Evolutionary conservation across 176 grass and related monocot genomes (phyloP).

Genomic region (Pharus latifolius): DNA sequence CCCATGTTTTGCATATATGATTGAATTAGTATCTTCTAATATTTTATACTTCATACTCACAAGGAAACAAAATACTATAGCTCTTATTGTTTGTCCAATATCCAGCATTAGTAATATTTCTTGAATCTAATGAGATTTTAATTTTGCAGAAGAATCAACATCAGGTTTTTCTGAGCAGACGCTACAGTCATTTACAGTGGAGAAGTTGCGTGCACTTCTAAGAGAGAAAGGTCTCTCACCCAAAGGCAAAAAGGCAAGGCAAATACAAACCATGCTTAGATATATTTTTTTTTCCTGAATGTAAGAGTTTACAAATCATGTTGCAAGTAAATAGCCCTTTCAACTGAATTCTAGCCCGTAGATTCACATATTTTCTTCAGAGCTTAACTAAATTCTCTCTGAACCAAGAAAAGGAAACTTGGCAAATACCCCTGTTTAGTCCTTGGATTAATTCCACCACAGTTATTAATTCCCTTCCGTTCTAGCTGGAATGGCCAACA

Average conservation of each 20-base stretch:
- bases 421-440: too few species aligned
- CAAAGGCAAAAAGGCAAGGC: constrained; percentile 80
- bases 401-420: too few species aligned
- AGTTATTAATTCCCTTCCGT: too few species aligned
- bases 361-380: background rate
- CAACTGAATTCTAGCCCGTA: constrained; percentile 3
- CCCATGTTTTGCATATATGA: background rate
- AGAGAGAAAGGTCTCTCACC: constrained; percentile 62
- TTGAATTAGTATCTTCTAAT: background rate
- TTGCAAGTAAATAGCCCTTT: background rate
- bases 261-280: background rate
- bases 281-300: constrained; percentile 9
- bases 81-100: background rate
- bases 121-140: constrained; percentile 1
- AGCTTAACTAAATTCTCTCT: too few species aligned
- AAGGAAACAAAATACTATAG: background rate
- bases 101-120: background rate
- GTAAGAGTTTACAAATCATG: background rate
- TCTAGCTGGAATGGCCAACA: too few species aligned
- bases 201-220: constrained; percentile 65
- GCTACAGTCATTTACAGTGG: constrained; percentile 74
- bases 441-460: too few species aligned
- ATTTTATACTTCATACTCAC: background rate
- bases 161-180: constrained; percentile 52
- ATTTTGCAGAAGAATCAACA: constrained; percentile 34